Base-by-base conservation (phyloP, 306 rosid species). In the Adenanthera pavonina region DNA sequence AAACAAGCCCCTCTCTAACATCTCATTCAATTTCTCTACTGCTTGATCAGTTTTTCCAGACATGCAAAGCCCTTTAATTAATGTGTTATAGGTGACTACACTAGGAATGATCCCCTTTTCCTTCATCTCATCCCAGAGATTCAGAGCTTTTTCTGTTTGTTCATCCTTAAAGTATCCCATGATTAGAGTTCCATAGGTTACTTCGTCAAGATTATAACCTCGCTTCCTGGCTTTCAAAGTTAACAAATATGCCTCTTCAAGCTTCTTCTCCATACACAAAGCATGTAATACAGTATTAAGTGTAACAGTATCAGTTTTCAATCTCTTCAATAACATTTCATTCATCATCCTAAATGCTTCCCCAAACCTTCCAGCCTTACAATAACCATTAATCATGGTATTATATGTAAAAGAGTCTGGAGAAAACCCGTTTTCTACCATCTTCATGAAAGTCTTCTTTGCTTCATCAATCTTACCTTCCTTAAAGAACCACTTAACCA, bases 41-140 rank as follows among this genome's bases (percentile, higher is more conserved):
- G 97, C 97, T 78, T 86, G 88, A 66, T 92, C 90, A 64, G 90
- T 87, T 91, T 93, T 93, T 34, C 89, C 81, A 80, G 82, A 84
- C 56, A 78, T 87, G 86, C 97, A 95, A 36, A 93, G 75, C 38
- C 97, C 97, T 78, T 85, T 86, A 67, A 95, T 93, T 71, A 95
- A 47, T 78, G 88, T 74, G 86, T 93, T 95, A 81, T 93, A 95
- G 59, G 92, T 91, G 81, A 87, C 82, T 67, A 87, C 67, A 79
- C 89, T 89, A 65, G 97, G 93, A 83, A 84, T 67, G 64, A 89
- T 80, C n/a, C 92, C 88, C 78, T 85, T 91, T 74, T 85, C 82
- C 79, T 90, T 90, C 96, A 95, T 89, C 86, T 85, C 92, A 77
- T 89, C 86, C 97, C 99, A 95, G 65, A 95, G 89, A 84, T 87